phyloP scores from a whole-genome alignment of 2,329 filamentous ascomycete species.

The Neofusicoccum cordaticola region DNA sequence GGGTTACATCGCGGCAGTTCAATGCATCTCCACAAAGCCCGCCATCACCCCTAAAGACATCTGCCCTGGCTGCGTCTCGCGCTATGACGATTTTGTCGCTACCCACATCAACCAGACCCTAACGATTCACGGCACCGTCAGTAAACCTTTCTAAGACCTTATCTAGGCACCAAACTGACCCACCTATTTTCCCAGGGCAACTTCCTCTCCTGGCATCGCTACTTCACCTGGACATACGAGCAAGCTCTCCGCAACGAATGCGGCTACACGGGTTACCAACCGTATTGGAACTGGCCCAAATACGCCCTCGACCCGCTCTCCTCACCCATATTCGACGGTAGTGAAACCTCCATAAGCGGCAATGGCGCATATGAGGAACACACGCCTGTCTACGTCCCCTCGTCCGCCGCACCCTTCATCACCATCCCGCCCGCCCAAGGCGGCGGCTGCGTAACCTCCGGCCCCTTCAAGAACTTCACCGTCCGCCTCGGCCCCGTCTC shows the following conservation, averaged over 20 bases:
- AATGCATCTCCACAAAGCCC: slow-evolving; percentile 32
- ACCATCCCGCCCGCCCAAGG: slow-evolving; percentile 51
- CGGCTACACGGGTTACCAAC: slow-evolving; percentile 41
- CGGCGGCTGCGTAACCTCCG: slow-evolving; percentile 54
- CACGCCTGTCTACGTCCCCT: slow-evolving; percentile 22
- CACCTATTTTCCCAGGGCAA: slow-evolving; percentile 26
- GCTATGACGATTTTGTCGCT: slow-evolving; percentile 38
- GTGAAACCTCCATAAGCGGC: slow-evolving; percentile 46
- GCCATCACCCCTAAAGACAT: slow-evolving; percentile 28
- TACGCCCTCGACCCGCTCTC: slow-evolving; percentile 44
- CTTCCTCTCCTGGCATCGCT: slow-evolving; percentile 43
- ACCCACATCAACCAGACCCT: slow-evolving; percentile 37
- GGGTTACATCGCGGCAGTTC: slow-evolving; percentile 35
- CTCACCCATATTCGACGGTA: slow-evolving; percentile 57
- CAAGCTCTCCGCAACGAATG: slow-evolving; percentile 42
- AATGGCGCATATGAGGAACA: slow-evolving; percentile 39
- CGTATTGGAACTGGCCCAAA: slow-evolving; percentile 54
- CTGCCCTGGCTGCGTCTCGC: slow-evolving; percentile 30
- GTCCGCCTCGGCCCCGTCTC: slow-evolving; percentile 51
- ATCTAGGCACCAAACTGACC: not conserved
- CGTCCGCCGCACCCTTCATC: slow-evolving; percentile 26
- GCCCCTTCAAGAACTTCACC: slow-evolving; percentile 50
- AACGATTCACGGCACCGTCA: slow-evolving; percentile 34
- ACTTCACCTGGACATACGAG: slow-evolving; percentile 44
- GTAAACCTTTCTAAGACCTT: not conserved